These are phyloP conservation scores for Adansonia rubrostipa DNA, from an alignment of 441 rosid genomes.

Conservation along the genomic window DNA sequence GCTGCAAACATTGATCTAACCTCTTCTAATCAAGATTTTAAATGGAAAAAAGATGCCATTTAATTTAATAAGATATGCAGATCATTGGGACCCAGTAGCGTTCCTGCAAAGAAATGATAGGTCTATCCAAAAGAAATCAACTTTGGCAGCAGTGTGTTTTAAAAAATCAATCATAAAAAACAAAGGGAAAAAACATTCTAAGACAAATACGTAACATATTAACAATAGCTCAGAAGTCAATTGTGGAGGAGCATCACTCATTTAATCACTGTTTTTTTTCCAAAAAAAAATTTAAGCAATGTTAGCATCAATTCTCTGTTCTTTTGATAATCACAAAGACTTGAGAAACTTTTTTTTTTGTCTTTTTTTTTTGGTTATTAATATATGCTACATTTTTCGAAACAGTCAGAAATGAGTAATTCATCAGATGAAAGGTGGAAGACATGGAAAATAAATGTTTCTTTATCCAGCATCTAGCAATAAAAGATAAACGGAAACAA, in stretches of 20 bases:
- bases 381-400: neutral
- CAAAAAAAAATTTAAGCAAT: slow-evolving; percentile 19
- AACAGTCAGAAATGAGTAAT: neutral
- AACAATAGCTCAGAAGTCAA: slow-evolving; percentile 19
- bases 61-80: neutral
- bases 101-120: no score
- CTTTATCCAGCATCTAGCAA: neutral
- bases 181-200: neutral
- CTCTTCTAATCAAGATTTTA: neutral
- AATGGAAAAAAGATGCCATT: no score
- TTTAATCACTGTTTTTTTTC: slow-evolving; percentile 29
- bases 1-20: neutral
- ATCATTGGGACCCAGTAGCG: neutral
- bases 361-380: neutral
- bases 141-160: neutral
- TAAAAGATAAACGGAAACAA: slow-evolving; percentile 24
- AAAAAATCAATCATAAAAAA: neutral
- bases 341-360: no score
- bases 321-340: neutral
- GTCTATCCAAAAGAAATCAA: neutral
- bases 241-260: slow-evolving; percentile 25
- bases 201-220: neutral
- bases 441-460: slow-evolving; percentile 7
- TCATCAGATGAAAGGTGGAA: slow-evolving; percentile 20
- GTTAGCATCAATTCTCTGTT: neutral